Evolutionary conservation across 176 grass and related monocot species (phyloP).

Genomic region (Hsuehochloa calcarea): DNA sequence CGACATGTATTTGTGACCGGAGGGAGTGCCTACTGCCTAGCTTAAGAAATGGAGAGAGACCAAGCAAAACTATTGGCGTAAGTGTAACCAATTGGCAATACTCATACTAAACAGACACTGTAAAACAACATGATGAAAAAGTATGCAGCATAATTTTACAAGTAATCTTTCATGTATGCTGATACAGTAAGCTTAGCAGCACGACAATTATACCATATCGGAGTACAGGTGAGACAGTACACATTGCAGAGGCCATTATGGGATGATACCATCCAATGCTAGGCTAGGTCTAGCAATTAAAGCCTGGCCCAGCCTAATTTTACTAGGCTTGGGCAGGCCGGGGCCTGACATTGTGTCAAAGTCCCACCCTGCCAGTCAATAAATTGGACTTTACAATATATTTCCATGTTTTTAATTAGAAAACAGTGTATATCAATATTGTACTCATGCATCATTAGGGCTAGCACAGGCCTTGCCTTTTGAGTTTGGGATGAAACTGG

Average conservation of each 20-base stretch:
- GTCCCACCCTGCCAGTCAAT: too few species aligned
- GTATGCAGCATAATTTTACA: background rate
- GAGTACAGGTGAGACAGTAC: background rate
- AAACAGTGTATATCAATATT: too few species aligned
- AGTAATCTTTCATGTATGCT: background rate
- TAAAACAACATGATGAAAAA: background rate
- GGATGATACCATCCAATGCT: background rate
- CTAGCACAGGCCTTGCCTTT: too few species aligned
- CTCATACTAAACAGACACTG: background rate
- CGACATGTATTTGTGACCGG: too few species aligned
- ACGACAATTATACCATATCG: background rate
- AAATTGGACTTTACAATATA: too few species aligned
- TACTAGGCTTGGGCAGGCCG: too few species aligned
- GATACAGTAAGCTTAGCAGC: background rate
- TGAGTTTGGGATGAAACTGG: too few species aligned
- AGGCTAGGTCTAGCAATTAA: background rate
- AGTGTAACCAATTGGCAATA: background rate
- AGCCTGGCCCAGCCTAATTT: background rate
- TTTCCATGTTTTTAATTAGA: too few species aligned
- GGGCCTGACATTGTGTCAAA: too few species aligned
- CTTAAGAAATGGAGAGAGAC: background rate
- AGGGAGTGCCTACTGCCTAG: background rate
- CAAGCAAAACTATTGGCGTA: background rate
- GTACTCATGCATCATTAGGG: too few species aligned
- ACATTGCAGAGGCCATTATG: background rate